Conservation (phyloP, 345 rosid genomes). For the Kernera saxatilis region DNA sequence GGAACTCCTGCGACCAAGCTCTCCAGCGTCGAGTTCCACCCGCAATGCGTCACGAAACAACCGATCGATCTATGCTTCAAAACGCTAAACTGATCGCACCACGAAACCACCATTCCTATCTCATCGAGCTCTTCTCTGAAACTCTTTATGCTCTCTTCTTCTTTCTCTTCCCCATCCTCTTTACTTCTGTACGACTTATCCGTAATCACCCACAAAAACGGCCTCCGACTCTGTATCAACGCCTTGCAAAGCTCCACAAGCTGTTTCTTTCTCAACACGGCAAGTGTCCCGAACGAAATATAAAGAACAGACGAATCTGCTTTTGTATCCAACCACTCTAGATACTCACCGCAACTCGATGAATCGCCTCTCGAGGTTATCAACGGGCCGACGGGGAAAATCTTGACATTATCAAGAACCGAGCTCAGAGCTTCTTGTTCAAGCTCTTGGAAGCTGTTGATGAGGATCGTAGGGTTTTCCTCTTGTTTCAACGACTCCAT, state of each 20-base stretch:
- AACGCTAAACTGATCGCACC: slow-evolving; percentile 69
- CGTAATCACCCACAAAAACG: slow-evolving; percentile 55
- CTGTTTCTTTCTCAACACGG: slow-evolving; percentile 38
- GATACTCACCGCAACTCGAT: slow-evolving; percentile 11
- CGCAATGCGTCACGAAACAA: slow-evolving; percentile 68
- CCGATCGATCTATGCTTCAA: slow-evolving; percentile 50
- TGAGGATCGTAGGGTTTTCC: slow-evolving; percentile 38
- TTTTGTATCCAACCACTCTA: slow-evolving; percentile 41
- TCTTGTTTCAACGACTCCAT: slow-evolving; percentile 33
- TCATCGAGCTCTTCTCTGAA: slow-evolving; percentile 41
- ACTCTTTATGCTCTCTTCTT: slow-evolving; percentile 23
- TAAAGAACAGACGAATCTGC: slow-evolving; percentile 46
- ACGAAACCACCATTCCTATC: slow-evolving; percentile 51
- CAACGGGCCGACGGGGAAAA: slow-evolving; percentile 53
- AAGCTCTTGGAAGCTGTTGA: slow-evolving; percentile 58
- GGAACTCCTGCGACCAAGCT: slow-evolving; percentile 49
- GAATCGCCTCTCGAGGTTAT: slow-evolving; percentile 32
- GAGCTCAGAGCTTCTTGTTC: slow-evolving; percentile 45
- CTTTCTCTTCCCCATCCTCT: slow-evolving; percentile 19
- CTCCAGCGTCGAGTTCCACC: slow-evolving; percentile 75
- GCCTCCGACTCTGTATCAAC: slow-evolving; percentile 24
- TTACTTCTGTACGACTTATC: slow-evolving; percentile 18
- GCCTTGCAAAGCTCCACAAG: slow-evolving; percentile 42
- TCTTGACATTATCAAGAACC: slow-evolving; percentile 13
- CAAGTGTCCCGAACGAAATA: slow-evolving; percentile 53